Evolutionary conservation across 768 basidiomycete genomes (phyloP), one percentile per base, ranked within the genome.

Genomic region (Suillus hirtellus): DNA sequence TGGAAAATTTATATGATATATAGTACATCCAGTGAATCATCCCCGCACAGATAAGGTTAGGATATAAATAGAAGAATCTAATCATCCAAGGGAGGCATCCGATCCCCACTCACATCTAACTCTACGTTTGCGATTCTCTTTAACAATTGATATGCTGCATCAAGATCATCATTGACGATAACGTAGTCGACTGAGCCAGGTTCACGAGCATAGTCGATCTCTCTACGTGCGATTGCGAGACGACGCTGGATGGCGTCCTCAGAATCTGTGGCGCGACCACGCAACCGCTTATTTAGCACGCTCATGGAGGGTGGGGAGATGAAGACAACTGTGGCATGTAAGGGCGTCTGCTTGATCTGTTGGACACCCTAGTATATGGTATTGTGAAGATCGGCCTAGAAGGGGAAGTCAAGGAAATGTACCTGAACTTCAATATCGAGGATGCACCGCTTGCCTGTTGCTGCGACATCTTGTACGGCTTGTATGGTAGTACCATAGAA

Each of bases 371-470:
- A 76, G 42, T 60, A 38, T 63, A 60, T 52, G 64, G n/a, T 5
- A 34, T 63, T 2, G 24, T 58, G 11, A 44, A 31, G 19, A 56
- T 40, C 15, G 5, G 4, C 2, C 38, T 40, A 55, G 52, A 61
- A 68, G 47, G 38, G 60, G 65, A 67, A 71, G 14, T 6, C 2
- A 35, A 60, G 15, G 38, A 40, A 19, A 78, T 81, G 62, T 72
- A 92, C 94, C 89, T 99, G 96, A 11, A 92, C 89, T 71, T 99
- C 96, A 63, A 99, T 99, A 73, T 99, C 96, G 44, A 99, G 84
- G 63, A 99, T 89, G 73, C 96, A 98, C 14, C 93, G 86, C 65
- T 84, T 85, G 17, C 92, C 93, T 3, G 83, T 79, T 19, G 82
- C 75, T 42, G 86, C 81, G 34, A 97, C 89, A 37, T 83, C 81